Evolutionary conservation across 495 filamentous ascomycete species (phyloP), one percentile per base, ranked within the genome.

Genomic region (Cercophora scortea): DNA sequence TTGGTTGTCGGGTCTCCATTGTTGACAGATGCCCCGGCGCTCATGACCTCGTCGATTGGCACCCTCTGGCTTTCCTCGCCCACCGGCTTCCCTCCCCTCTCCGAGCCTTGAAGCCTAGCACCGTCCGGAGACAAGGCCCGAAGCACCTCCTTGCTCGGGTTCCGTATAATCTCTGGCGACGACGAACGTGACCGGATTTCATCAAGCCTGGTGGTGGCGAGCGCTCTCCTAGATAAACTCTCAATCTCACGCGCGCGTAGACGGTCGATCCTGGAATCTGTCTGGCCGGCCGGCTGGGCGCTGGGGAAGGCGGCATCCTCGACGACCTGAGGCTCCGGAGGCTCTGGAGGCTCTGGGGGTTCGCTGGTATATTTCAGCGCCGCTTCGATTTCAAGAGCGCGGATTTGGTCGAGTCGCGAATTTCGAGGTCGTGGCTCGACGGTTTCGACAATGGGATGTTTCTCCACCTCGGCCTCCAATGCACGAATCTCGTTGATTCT

Each of bases 201-300:
- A 47, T 79, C 81, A 2, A 86, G 65, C 53, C 75, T 65, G 52
- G 70, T 79, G 9, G 77, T 79, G 32, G 83, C 77, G 18, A 85
- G 68, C n/a, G 76, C 77, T 60, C 77, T 75, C 49, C 70, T 79
- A 52, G 76, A 79, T 35, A 84, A 54, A 8, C 63, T 79, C 53
- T 83, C 78, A 38, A 81, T 81, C 58, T 88, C 85, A 25, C 75
- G 71, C 34, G 72, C 69, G 11, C 76, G 71, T 15, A 84, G 70
- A 38, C 80, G 75, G 50, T 86, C 83, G 42, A 83, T 61, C 19
- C 66, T 70, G 12, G 63, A 63, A 39, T 61, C 70, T 12, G 60
- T 51, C 38, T 60, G 65, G 32, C 46, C 64, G n/a, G 47, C 46
- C 10, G 58, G 50, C 8, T 51, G 55, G 42, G 38, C 53, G 19